These are phyloP conservation scores for Cladosporium sp. DNA, from an alignment of 2,329 filamentous ascomycete genomes.

Conservation along the genomic window DNA sequence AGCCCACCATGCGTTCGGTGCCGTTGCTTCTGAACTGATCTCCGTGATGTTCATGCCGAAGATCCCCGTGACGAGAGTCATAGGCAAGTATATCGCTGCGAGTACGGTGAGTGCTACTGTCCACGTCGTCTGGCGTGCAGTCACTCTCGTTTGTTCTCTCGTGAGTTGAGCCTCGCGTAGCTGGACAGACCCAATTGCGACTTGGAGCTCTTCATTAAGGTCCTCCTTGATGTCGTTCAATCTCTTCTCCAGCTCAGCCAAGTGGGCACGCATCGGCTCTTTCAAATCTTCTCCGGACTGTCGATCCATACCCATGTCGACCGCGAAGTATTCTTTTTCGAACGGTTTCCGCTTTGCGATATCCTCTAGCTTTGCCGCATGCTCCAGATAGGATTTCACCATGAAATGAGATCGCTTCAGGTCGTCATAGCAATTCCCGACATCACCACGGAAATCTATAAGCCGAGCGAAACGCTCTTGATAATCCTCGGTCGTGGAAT, in stretches of 20 bases:
- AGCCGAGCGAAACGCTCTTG: not conserved
- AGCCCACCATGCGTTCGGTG: not conserved
- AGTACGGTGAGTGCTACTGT: slow-evolving; percentile 21
- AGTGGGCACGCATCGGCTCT: not conserved
- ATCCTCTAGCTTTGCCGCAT: too few species aligned
- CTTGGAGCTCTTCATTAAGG: not conserved
- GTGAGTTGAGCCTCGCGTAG: not conserved
- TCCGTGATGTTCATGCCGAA: slow-evolving; percentile 32
- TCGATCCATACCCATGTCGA: too few species aligned
- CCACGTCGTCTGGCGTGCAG: not conserved
- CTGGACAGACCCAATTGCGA: not conserved
- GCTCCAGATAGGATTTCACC: too few species aligned
- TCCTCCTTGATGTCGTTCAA: not conserved
- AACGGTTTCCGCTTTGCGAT: too few species aligned
- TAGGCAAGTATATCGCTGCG: slow-evolving; percentile 27
- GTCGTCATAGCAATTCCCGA: not conserved
- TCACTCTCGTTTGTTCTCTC: not conserved
- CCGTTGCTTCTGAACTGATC: slow-evolving; percentile 19
- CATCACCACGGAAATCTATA: not conserved
- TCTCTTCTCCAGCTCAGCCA: not conserved
- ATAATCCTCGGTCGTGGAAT: not conserved
- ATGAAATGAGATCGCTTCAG: too few species aligned
- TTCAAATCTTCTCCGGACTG: not conserved
- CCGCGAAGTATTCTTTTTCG: too few species aligned
- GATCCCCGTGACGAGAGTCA: slow-evolving; percentile 28